phyloP scores from a whole-genome alignment of 1,284 basidiomycete genomes.

The Leccinum subrobustum region DNA sequence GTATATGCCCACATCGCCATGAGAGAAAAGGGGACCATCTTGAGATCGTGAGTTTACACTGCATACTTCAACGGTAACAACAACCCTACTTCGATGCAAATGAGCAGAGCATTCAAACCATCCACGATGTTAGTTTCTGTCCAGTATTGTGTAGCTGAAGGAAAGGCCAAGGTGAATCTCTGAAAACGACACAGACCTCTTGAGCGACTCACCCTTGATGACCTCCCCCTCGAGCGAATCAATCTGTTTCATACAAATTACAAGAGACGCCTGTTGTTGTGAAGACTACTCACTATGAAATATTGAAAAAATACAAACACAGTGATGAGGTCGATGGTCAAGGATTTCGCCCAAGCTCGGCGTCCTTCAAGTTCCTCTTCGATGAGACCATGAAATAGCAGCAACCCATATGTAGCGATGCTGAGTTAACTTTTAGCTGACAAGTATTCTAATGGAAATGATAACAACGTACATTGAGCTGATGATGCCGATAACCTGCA shows the following conservation, averaged over 20 bases:
- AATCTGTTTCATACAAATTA: conserved; percentile 44
- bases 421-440: conserved; percentile 36
- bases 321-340: conserved; percentile 82
- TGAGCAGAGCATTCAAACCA: conserved; percentile 79
- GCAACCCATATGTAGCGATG: conserved; percentile 73
- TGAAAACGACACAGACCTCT: background rate
- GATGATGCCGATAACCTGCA: conserved; percentile 69
- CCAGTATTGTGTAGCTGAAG: conserved; percentile 72
- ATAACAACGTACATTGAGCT: conserved; percentile 63
- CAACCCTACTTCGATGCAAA: conserved; percentile 72
- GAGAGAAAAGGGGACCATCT: conserved; percentile 81
- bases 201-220: conserved; percentile 49
- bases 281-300: conserved; percentile 54
- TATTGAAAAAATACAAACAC: conserved; percentile 83
- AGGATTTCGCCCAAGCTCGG: conserved; percentile 78
- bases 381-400: conserved; percentile 81
- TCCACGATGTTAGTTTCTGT: conserved; percentile 76
- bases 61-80: background rate
- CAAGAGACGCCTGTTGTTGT: background rate
- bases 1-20: conserved; percentile 84
- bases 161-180: conserved; percentile 1
- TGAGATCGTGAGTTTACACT: conserved; percentile 1
- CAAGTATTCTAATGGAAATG: background rate
- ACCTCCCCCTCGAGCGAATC: conserved; percentile 56
- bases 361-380: conserved; percentile 72